Base-by-base conservation (phyloP, 192 early-diverging fungal species). In the Chytriomyces sp. region DNA sequence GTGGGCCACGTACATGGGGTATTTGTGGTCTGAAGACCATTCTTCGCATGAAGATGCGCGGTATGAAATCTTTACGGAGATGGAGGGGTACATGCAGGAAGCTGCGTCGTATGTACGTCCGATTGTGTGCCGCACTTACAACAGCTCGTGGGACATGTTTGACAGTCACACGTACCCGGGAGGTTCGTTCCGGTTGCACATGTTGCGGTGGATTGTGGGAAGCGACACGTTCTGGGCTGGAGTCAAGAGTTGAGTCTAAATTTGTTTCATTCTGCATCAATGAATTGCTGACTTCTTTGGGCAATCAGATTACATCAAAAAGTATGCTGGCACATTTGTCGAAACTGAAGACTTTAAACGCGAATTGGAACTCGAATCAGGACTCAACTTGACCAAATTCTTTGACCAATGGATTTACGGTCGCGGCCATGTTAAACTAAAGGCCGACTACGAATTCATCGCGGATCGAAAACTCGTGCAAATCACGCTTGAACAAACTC, bases 321-420 rank as follows among this genome's bases (percentile, higher is more conserved):
- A 65, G 6, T 86, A 73, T 67, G 80, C 76, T 3, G 62, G 70
- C 43, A 76, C 83, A 47, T 80, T 75, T 2, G 87, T 86, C 7
- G 84, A 87, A 69, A 89, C 87, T 1, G 82, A 83, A 45, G 85
- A 87, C 72, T 98, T 83, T 83, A 93, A 77, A 81, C 89, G 70
- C 80, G 88, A 64, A 92, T 91, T 83, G 89, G 94, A 71, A 91
- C 49, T 91, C 74, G 91, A 94, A 47, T 93, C 93, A 74, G 93
- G 94, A 28, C 81, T 94, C 5, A 94, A 93, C 72, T 77, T 91
- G 13, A 89, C 91, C 79, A 81, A 79, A 45, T 97, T 98, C 75
- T 87, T 91, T 45, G 92, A 94, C 20, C 95, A 98, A 81, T 98
- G 96, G 96, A 86, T 98, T 24, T 93, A 91, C 75, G 92, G 91